Conservation (phyloP, 1,139 yeast genomes). For the Martiniozyma asiatica region DNA sequence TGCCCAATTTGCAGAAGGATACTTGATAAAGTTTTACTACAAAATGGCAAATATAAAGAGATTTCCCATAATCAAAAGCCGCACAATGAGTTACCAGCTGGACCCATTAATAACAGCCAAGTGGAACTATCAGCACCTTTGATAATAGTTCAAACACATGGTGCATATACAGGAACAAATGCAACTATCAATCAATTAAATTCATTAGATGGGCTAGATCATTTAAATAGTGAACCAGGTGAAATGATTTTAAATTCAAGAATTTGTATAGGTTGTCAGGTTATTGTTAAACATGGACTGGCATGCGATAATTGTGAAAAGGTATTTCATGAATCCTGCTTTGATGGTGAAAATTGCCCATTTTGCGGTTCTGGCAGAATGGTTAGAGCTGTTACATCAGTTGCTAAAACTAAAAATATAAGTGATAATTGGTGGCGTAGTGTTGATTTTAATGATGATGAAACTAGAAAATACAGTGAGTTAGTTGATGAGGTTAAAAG, state of each 20-base stretch:
- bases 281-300: no score
- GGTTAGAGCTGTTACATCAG: slow-evolving; percentile 2
- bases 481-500: slow-evolving; percentile 15
- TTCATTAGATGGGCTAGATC: background rate
- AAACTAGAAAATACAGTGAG: slow-evolving; percentile 16
- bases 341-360: slow-evolving; percentile 12
- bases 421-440: slow-evolving; percentile 2
- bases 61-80: slow-evolving; percentile 3
- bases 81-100: slow-evolving; percentile 5
- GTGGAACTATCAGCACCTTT: no score
- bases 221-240: background rate
- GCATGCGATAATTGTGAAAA: slow-evolving; percentile 14
- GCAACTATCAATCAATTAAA: background rate
- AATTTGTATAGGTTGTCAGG: no score
- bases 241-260: background rate
- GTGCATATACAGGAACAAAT: slow-evolving; percentile 1
- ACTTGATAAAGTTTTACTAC: slow-evolving; percentile 2
- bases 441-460: slow-evolving; percentile 8
- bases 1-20: slow-evolving; percentile 12
- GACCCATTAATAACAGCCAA: no score
- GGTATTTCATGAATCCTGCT: slow-evolving; percentile 12
- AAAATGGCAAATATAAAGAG: background rate
- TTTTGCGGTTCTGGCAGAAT: slow-evolving; percentile 11
- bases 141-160: slow-evolving; percentile 1
- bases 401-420: slow-evolving; percentile 9